Base-by-base conservation (phyloP, 345 rosid species). In the Brassica incana region DNA sequence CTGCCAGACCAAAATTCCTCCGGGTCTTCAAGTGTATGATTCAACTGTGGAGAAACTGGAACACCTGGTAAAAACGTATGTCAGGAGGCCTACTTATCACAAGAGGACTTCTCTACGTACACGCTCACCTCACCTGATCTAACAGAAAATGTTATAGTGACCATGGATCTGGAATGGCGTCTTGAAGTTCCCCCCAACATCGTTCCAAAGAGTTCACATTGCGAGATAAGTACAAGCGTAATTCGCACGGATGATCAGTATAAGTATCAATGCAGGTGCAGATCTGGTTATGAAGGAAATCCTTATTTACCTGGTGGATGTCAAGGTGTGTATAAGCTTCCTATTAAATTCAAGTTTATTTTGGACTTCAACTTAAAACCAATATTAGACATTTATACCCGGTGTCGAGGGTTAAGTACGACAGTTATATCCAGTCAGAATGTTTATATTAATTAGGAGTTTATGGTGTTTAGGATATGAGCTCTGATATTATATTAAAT, bases 231-330 rank as follows among this genome's bases (percentile, higher is more conserved):
- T 23, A 20, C 64, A 20, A 59, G 30, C 0, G 32, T 23, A 23
- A 59, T 59, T 3, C 64, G 30, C 64, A 59, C 30, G 11, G 64
- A 59, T 59, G 30, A 59, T 59, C 64, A 23, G 14, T 59, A 59
- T 23, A 59, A 54, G 60, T 60, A 60, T 6, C 76, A 5, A 0
- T 88, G 88, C 79, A 20, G 4, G 3, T 88, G 88, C 60, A 2
- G 10, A 2, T 0, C 15, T 5, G 89, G 85, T 62, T 87, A 77
- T 36, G 38, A 59, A 56, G 89, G 88, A 29, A 86, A 82, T 36
- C 81, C 88, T 0, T 82, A 82, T 8, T 27, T 84, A 54, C n/a
- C 59, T 48, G 40, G 29, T 61, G 88, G 80, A 38, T 85, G 86
- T 14, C 63, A 50, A 73, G 85, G 86, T 83, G 2, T 64, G 40